Evolutionary conservation across 352 stramenopile genomes (phyloP).

Genomic region (Hyaloperonospora brassicae): DNA sequence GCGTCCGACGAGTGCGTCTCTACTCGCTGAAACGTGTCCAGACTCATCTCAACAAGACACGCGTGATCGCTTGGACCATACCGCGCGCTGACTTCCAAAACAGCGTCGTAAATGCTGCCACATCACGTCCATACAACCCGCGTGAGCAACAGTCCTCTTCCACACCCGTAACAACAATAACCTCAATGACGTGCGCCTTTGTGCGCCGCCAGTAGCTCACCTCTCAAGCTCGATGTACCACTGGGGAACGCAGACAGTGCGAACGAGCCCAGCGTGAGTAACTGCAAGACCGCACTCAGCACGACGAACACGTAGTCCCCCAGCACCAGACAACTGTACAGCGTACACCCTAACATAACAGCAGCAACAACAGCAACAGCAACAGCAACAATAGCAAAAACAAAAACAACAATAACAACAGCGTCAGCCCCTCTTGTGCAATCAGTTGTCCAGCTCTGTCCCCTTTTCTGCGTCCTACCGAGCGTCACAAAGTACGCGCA

Average conservation of each 20-base stretch:
- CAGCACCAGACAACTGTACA: slow-evolving; percentile 79
- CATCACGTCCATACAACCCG: not conserved
- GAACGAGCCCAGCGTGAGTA: slow-evolving; percentile 52
- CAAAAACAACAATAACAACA: slow-evolving; percentile 1
- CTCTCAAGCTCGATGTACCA: slow-evolving; percentile 55
- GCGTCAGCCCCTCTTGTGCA: slow-evolving; percentile 1
- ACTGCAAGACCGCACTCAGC: slow-evolving; percentile 57
- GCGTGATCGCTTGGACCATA: slow-evolving; percentile 51
- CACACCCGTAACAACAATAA: not conserved
- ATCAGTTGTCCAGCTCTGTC: not conserved
- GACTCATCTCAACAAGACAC: slow-evolving; percentile 29
- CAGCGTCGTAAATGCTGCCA: slow-evolving; percentile 44
- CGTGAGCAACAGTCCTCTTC: not conserved
- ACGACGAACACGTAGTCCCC: slow-evolving; percentile 81
- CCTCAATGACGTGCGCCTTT: too few species aligned
- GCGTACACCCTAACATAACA: slow-evolving; percentile 35
- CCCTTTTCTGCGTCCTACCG: slow-evolving; percentile 26
- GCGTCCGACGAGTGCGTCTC: not conserved
- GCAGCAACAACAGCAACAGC: not conserved
- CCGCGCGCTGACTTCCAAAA: slow-evolving; percentile 60
- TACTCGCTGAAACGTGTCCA: not conserved
- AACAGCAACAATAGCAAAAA: too few species aligned
- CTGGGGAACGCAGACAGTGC: slow-evolving; percentile 54
- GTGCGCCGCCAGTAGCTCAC: slow-evolving; percentile 12
- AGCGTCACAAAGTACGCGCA: slow-evolving; percentile 63